Evolutionary conservation across 352 stramenopile species (phyloP).

Genomic region (Pythium aristosporum): DNA sequence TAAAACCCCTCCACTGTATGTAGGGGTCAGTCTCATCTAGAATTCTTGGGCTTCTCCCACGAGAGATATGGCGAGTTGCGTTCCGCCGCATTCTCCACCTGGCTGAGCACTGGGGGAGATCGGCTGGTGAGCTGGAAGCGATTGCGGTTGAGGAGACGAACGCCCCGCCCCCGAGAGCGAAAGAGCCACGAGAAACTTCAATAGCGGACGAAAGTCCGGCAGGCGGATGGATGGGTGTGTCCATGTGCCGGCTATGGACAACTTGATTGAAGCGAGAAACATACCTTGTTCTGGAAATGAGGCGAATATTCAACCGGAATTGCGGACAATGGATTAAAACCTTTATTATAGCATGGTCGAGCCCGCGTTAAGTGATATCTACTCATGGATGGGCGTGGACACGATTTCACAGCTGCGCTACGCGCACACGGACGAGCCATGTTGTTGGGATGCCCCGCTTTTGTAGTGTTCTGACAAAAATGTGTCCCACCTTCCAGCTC

Average conservation of each 20-base stretch:
- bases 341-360: neutral
- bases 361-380: conserved; percentile 2
- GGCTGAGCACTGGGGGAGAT: too few relatives aligned
- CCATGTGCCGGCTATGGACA: conserved; percentile 12
- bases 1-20: neutral
- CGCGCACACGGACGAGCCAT: neutral
- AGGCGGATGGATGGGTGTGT: conserved; percentile 11
- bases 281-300: conserved; percentile 1
- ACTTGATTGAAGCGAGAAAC: conserved; percentile 7
- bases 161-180: neutral
- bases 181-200: neutral
- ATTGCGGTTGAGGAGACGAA: conserved; percentile 2
- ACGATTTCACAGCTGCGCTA: conserved; percentile 12
- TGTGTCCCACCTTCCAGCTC: conserved; percentile 12
- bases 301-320: neutral
- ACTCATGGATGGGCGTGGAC: conserved; percentile 5
- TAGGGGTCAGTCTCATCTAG: neutral
- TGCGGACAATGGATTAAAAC: neutral
- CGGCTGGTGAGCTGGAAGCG: conserved; percentile 1
- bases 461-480: conserved; percentile 22
- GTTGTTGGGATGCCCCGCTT: conserved; percentile 17
- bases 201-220: conserved; percentile 4
- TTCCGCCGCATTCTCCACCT: too few relatives aligned
- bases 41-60: neutral
- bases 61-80: too few relatives aligned